A percentile compares a stretch with the other conserved stretches of the same genome.
These are phyloP conservation scores for Xerocomus brunneocitrinus DNA, from an alignment of 768 basidiomycete genomes.

Conservation along the genomic window DNA sequence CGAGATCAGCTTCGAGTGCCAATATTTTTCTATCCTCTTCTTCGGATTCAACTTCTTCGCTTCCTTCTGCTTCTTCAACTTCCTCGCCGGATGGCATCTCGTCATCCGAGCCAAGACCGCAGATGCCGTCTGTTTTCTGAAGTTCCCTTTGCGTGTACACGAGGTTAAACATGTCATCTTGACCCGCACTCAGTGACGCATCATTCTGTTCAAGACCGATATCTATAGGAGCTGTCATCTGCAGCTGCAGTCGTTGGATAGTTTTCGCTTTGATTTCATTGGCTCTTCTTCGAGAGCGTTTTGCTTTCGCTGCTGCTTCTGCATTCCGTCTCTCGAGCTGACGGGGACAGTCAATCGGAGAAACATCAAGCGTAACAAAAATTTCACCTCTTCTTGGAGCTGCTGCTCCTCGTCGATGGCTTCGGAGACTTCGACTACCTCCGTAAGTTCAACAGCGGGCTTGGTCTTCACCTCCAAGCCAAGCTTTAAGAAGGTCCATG, in stretches of 20 bases:
- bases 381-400: conserved; percentile 78
- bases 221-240: conserved; percentile 97
- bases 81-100: conserved; percentile 44
- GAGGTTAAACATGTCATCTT: conserved; percentile 88
- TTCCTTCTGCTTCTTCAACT: conserved; percentile 22
- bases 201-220: conserved; percentile 88
- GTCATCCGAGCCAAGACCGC: conserved; percentile 37
- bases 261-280: conserved; percentile 88
- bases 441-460: conserved; percentile 69
- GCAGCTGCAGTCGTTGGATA: conserved; percentile 91
- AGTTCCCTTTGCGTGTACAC: conserved; percentile 50
- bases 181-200: conserved; percentile 62
- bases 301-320: conserved; percentile 66
- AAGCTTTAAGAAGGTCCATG: conserved; percentile 41
- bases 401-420: conserved; percentile 83
- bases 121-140: conserved; percentile 38
- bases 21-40: conserved; percentile 60
- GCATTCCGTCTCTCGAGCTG: conserved; percentile 82
- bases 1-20: conserved; percentile 79
- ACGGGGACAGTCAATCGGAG: conserved; percentile 3
- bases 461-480: conserved; percentile 81
- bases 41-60: conserved; percentile 54
- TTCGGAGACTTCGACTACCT: conserved; percentile 60
- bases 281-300: conserved; percentile 75
- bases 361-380: not conserved